phyloP scores from a whole-genome alignment of 805 yeast species.

The Saccharomycopsis sp. region DNA sequence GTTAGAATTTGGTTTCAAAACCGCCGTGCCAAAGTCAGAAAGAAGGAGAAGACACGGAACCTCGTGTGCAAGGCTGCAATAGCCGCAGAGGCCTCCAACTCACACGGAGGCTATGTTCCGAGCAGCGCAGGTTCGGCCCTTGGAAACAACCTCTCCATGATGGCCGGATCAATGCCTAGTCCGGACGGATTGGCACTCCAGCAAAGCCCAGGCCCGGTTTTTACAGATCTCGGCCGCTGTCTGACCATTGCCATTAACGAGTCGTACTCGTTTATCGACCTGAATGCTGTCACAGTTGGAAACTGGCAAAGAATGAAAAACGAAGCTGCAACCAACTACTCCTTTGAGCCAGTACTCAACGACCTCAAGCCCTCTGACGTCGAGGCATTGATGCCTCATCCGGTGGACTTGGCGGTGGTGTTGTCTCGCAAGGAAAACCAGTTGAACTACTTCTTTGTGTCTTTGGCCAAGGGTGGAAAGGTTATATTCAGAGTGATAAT shows the following conservation, averaged over 20 bases:
- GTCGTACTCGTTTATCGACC: slow-evolving; percentile 61
- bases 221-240: slow-evolving; percentile 24
- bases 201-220: slow-evolving; percentile 18
- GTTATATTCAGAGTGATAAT: slow-evolving; percentile 67
- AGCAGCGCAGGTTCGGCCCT: background rate
- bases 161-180: slow-evolving; percentile 20
- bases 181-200: slow-evolving; percentile 14
- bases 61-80: slow-evolving; percentile 21
- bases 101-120: slow-evolving; percentile 18
- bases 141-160: slow-evolving; percentile 14
- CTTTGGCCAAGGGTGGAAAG: slow-evolving; percentile 59
- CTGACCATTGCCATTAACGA: slow-evolving; percentile 55
- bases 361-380: slow-evolving; percentile 65
- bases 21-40: slow-evolving; percentile 70
- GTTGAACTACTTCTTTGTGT: slow-evolving; percentile 72
- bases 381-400: slow-evolving; percentile 52
- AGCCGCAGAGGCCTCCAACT: slow-evolving; percentile 22
- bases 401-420: slow-evolving; percentile 65
- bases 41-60: slow-evolving; percentile 45
- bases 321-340: slow-evolving; percentile 41
- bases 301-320: slow-evolving; percentile 74
- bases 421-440: slow-evolving; percentile 65
- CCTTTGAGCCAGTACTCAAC: slow-evolving; percentile 39
- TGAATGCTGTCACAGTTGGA: slow-evolving; percentile 65
- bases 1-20: slow-evolving; percentile 94